These are phyloP conservation scores for Cystofilobasidium macerans DNA, from an alignment of 768 basidiomycete species.

Conservation along the genomic window DNA sequence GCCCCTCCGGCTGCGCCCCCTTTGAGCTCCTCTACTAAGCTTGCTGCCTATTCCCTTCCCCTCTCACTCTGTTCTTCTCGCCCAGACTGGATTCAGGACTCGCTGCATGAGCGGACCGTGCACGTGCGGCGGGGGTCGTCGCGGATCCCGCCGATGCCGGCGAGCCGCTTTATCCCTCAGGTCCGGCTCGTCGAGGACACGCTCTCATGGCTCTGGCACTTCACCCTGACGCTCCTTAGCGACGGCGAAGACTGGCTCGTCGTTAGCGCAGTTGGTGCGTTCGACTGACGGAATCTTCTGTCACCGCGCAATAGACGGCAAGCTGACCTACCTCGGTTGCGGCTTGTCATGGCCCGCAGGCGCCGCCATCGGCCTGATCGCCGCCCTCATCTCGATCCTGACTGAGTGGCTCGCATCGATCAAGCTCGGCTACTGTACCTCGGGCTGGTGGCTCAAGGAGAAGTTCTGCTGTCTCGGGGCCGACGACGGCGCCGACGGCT, in stretches of 20 bases:
- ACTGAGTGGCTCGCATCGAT: slow-evolving; percentile 97
- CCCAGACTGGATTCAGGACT: slow-evolving; percentile 94
- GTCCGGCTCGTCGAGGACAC: slow-evolving; percentile 33
- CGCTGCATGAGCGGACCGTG: slow-evolving; percentile 72
- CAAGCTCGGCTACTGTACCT: slow-evolving; percentile 84
- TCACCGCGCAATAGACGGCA: too few species aligned
- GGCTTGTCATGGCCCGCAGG: slow-evolving; percentile 44
- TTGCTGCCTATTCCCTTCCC: slow-evolving; percentile 26
- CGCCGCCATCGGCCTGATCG: slow-evolving; percentile 78
- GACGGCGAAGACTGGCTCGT: slow-evolving; percentile 87
- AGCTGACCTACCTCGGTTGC: neutral
- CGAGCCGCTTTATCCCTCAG: slow-evolving; percentile 39
- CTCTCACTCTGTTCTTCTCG: slow-evolving; percentile 7
- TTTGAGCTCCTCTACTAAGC: too few species aligned
- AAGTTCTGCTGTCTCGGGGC: slow-evolving; percentile 99
- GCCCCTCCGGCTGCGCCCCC: too few species aligned
- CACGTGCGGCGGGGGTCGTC: slow-evolving; percentile 42
- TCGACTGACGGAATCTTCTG: too few species aligned
- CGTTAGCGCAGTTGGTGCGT: slow-evolving; percentile 73
- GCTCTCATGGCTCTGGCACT: slow-evolving; percentile 48
- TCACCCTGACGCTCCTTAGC: slow-evolving; percentile 49
- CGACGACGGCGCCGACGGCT: slow-evolving; percentile 57
- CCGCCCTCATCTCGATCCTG: slow-evolving; percentile 87
- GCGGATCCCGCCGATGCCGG: slow-evolving; percentile 46
- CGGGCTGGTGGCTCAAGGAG: slow-evolving; percentile 94